These are phyloP conservation scores for Micromonas commoda DNA, from an alignment of 139 green algal species.

Conservation along the genomic window DNA sequence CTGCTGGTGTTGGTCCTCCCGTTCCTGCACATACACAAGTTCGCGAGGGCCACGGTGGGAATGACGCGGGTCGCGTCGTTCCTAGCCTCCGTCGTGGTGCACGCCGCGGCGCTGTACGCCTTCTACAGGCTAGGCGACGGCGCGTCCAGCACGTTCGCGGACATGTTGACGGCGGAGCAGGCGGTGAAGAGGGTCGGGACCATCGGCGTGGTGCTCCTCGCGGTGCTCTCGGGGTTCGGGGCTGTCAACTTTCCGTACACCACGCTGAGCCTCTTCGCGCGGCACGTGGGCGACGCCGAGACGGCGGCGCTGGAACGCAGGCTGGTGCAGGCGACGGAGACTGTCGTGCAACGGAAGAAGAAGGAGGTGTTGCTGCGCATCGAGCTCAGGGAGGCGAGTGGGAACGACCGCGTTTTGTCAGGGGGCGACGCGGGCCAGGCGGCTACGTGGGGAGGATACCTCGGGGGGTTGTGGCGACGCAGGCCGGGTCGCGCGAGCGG, in stretches of 20 bases:
- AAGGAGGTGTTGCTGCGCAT: neutral
- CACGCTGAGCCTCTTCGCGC: neutral
- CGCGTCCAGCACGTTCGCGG: neutral
- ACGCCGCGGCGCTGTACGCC: neutral
- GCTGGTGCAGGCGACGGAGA: constrained; percentile 8
- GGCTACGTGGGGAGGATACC: too few species aligned
- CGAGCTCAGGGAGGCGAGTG: neutral
- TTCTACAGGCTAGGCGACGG: neutral
- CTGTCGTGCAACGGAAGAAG: constrained; percentile 10
- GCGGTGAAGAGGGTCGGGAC: neutral
- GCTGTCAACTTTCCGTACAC: constrained; percentile 23
- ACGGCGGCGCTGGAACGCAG: neutral
- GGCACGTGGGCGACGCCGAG: constrained; percentile 1
- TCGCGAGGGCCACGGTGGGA: neutral
- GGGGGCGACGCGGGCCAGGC: too few species aligned
- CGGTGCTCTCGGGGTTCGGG: constrained; percentile 11
- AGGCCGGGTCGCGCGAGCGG: neutral
- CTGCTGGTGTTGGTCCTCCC: neutral
- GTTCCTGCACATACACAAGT: neutral
- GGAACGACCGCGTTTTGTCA: neutral
- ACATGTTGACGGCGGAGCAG: neutral
- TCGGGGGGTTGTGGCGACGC: too few species aligned
- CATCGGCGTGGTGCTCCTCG: constrained; percentile 1
- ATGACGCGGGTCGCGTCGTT: neutral
- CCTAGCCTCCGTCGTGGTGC: neutral